Evolutionary conservation across 78 protist genomes (phyloP), one percentile per base, ranked within the genome.

Genomic region (Pelomyxa schiedti): DNA sequence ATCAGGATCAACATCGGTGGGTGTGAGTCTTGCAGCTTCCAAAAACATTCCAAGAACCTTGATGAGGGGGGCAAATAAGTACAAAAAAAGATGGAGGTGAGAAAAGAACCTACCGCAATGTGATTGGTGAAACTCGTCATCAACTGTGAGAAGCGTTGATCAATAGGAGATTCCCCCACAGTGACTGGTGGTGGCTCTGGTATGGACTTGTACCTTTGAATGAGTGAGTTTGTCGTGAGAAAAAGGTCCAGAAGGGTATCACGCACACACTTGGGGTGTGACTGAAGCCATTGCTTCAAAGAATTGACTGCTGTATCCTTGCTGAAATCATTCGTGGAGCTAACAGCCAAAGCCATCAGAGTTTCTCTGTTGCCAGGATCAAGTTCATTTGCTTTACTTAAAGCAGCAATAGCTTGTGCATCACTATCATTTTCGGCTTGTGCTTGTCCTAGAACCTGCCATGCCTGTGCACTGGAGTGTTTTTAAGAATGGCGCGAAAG

Each of bases 341-440:
- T 8, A n/a, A 84, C 86, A 8, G 81, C 82, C 2, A 86, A 76
- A 0, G 79, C 80, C 72, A 79, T 40, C 38, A 58, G 65, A 22
- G 92, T 92, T 36, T 36, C 75, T 1, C 66, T 9, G 76, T 85
- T 82, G 8, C 28, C n/a, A 32, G 88, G 88, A 69, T 88, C 87
- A 26, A 76, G 6, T n/a, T 39, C 66, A 40, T 82, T 65, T 9
- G 88, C 86, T 8, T 74, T 41, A 8, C 69, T 8, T 9, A 91
- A 72, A 22, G 92, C 90, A 0, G 68, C 28, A 30, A 88, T 84
- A 26, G 95, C 95, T 67, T 74, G 40, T 32, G 30, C 29, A 68
- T 88, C 95, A 40, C 82, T 63, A 66, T 91, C 95, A 67, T 77
- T 75, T 77, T 91, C 95, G 0, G 95, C 95, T 40, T 91, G 95